Evolutionary conservation across 352 stramenopile genomes (phyloP), one percentile per base, ranked within the genome.

Genomic region (Globisporangium nodosum): DNA sequence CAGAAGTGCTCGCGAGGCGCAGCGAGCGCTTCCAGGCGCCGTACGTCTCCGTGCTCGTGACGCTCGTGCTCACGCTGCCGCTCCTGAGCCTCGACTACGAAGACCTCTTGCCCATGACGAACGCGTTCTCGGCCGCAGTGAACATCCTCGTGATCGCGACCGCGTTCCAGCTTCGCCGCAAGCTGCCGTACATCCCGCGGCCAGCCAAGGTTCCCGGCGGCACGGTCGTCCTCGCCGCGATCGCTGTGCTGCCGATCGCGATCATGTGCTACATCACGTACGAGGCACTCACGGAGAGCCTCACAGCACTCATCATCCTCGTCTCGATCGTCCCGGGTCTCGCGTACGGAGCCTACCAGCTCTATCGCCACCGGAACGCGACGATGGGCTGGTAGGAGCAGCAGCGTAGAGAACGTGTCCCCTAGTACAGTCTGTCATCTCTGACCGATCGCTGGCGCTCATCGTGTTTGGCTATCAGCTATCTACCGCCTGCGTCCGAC

Each of bases 111-210:
- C 73, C 85, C 16, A 80, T 98, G 65, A 78, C 96, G 18, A 98
- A 98, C 68, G 86, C 94, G 8, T 93, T 96, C 58, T 96, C 95
- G 46, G 78, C 82, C 15, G 70, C 85, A 20, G 68, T 85, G 15
- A 70, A 98, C 46, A 45, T 98, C 4, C 63, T 98, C 35, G 92
- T 98, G 57, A 96, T 98, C 61, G 72, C 68, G 13, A 82, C 94
- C 0, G 88, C 95, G 69, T 74, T 98, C 51, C 85, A 92, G 33
- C 71, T 98, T 8, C 84, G 95, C 4, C 58, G 83, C 6, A 78
- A 71, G 48, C 57, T 85, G 51, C 78, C 79, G 9, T 85, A 89
- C 66, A 81, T 95, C 60, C 61, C 74, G 33, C 78, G 87, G 3
- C 84, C 85, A 0, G 86, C 68, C 31, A 76, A 75, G 53, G 69